phyloP scores from a whole-genome alignment of 2,329 filamentous ascomycete genomes.

The Colletotrichum sojae region DNA sequence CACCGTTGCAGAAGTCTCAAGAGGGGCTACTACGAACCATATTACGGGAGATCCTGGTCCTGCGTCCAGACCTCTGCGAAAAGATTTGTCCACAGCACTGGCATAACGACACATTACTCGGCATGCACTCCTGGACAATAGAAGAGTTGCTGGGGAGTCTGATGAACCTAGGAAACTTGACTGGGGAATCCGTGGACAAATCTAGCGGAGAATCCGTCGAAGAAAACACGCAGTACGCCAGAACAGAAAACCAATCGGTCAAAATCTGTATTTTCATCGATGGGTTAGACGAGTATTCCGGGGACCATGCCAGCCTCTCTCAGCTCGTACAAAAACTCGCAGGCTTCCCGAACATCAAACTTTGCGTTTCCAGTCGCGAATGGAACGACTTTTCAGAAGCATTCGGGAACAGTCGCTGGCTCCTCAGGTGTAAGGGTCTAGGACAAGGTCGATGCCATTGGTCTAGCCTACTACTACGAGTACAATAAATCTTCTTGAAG shows the following conservation, averaged over 20 bases:
- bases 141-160: slow-evolving; percentile 19
- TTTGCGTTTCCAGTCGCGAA: slow-evolving; percentile 51
- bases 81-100: neutral
- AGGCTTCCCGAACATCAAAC: slow-evolving; percentile 44
- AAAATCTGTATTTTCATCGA: slow-evolving; percentile 27
- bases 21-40: slow-evolving; percentile 53
- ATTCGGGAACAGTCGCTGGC: slow-evolving; percentile 35
- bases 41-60: slow-evolving; percentile 25
- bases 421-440: too few species aligned
- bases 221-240: neutral
- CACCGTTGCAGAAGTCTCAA: slow-evolving; percentile 54
- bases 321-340: slow-evolving; percentile 45
- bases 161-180: slow-evolving; percentile 2
- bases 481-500: too few species aligned
- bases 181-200: too few species aligned
- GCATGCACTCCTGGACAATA: neutral
- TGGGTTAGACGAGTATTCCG: slow-evolving; percentile 49
- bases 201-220: too few species aligned
- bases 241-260: neutral
- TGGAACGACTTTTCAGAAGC: slow-evolving; percentile 48
- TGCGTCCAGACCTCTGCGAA: neutral
- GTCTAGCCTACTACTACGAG: too few species aligned
- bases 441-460: too few species aligned
- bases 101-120: neutral
- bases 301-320: slow-evolving; percentile 47